Evolutionary conservation across 345 rosid genomes (phyloP).

Genomic region (Angophora floribunda): DNA sequence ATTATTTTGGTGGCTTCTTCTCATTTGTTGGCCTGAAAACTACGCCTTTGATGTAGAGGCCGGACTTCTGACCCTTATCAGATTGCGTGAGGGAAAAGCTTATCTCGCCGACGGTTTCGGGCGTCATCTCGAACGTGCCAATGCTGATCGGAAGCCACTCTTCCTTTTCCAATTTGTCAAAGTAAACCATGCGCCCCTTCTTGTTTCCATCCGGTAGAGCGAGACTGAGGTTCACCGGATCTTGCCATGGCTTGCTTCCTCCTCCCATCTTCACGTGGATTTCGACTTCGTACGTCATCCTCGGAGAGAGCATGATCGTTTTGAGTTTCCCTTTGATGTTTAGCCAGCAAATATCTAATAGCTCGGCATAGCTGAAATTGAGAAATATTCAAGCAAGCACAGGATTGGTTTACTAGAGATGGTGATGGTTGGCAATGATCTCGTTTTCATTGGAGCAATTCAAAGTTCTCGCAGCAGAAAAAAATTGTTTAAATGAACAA

Average conservation of each 20-base stretch:
- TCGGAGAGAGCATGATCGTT: neutral
- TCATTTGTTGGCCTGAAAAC: neutral
- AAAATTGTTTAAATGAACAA: neutral
- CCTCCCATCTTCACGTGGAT: neutral
- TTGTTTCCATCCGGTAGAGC: neutral
- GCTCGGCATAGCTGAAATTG: neutral
- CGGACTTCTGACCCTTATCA: neutral
- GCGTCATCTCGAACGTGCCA: neutral
- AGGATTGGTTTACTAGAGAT: neutral
- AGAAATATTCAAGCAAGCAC: neutral
- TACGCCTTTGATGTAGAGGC: neutral
- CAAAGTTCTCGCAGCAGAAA: neutral
- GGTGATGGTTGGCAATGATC: neutral
- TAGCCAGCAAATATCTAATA: neutral
- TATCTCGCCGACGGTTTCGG: neutral
- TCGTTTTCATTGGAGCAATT: neutral
- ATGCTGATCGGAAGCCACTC: neutral
- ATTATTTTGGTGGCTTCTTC: neutral
- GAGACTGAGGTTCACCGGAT: neutral
- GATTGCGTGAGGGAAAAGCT: neutral
- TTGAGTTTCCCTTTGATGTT: neutral
- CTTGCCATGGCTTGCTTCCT: fast-evolving
- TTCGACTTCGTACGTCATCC: neutral
- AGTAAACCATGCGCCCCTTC: neutral
- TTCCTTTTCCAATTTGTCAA: neutral